Conservation (phyloP, 1,284 basidiomycete species). For the Leccinum pachyderme region DNA sequence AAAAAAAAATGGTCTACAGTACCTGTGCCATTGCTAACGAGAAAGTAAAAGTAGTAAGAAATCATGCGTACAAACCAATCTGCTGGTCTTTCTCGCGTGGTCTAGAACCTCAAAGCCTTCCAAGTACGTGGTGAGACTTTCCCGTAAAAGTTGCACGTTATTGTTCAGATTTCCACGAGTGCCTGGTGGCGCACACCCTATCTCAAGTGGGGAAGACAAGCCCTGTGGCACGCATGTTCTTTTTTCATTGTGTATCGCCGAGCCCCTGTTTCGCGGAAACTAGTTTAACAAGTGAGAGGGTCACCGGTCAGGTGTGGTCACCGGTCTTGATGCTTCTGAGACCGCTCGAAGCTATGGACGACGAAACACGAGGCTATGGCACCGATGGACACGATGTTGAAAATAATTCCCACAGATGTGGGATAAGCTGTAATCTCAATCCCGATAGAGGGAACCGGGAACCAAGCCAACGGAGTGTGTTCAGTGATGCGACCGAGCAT, state of each 20-base stretch:
- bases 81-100: neutral
- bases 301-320: neutral
- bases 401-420: constrained; percentile 26
- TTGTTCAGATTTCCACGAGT: constrained; percentile 13
- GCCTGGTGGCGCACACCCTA: constrained; percentile 16
- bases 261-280: constrained; percentile 10
- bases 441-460: constrained; percentile 2
- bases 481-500: neutral
- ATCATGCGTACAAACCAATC: neutral
- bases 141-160: constrained; percentile 12
- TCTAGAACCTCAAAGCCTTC: constrained; percentile 5
- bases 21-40: neutral
- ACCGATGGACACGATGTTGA: neutral
- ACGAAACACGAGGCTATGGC: constrained; percentile 1
- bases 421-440: constrained; percentile 4
- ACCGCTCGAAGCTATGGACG: neutral
- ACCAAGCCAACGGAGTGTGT: constrained; percentile 17
- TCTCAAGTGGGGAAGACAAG: neutral
- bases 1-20: neutral
- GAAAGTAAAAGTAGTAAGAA: neutral
- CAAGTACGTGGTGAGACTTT: neutral
- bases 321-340: neutral
- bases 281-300: neutral
- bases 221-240: constrained; percentile 24
- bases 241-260: neutral